Percentiles rank a stretch among this genome's conserved stretches.
Evolutionary conservation across 495 filamentous ascomycete species (phyloP).

Genomic region (Hypoxylon cercidicola): DNA sequence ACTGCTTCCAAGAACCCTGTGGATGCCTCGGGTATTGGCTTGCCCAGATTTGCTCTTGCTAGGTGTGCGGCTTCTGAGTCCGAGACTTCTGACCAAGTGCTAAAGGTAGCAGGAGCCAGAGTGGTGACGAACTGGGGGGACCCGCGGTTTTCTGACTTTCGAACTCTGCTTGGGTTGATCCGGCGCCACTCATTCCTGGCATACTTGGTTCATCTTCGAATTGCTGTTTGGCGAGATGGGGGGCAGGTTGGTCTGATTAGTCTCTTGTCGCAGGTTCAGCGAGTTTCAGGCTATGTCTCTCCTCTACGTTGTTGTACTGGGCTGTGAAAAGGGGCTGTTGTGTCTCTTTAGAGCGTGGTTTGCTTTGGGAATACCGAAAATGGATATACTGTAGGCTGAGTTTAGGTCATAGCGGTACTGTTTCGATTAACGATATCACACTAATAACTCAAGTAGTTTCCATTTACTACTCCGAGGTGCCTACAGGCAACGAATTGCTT

Average conservation of each 20-base stretch:
- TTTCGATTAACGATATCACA: background rate
- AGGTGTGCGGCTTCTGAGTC: no score
- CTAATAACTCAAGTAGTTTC: no score
- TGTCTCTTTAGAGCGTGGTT: background rate
- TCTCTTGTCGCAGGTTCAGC: background rate
- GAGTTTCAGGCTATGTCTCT: background rate
- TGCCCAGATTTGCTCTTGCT: no score
- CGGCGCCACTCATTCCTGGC: background rate
- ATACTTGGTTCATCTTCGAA: background rate
- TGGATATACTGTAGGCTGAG: background rate
- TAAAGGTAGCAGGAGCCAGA: no score
- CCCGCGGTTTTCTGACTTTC: no score
- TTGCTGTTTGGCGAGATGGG: background rate
- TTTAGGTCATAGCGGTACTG: conserved; percentile 8
- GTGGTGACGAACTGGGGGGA: no score
- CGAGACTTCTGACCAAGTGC: no score
- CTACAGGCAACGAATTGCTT: no score
- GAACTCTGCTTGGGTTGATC: no score
- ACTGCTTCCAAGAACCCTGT: no score
- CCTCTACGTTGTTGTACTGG: background rate
- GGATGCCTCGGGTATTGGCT: no score
- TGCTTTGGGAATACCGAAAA: background rate
- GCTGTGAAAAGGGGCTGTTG: background rate
- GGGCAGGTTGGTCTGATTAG: background rate
- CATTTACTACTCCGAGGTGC: no score